These are phyloP conservation scores for Cyberlindnera japonica DNA, from an alignment of 805 yeast genomes.

Conservation along the genomic window DNA sequence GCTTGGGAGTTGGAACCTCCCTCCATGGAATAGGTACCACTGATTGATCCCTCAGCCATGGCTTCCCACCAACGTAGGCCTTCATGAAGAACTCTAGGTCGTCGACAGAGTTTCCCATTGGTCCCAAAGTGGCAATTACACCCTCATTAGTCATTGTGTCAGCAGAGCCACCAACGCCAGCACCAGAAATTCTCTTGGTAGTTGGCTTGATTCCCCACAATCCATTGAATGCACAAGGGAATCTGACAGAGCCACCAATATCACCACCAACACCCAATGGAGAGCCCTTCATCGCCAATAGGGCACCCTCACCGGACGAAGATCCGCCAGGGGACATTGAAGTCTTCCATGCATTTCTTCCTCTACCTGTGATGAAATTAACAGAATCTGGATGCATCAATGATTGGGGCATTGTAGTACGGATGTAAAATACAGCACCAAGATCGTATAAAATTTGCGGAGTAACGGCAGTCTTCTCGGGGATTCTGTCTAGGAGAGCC, in stretches of 20 bases:
- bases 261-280: slow-evolving; percentile 63
- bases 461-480: slow-evolving; percentile 41
- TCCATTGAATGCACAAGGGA: slow-evolving; percentile 64
- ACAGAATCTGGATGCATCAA: slow-evolving; percentile 65
- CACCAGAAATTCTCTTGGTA: slow-evolving; percentile 44
- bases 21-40: slow-evolving; percentile 39
- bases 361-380: slow-evolving; percentile 54
- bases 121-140: slow-evolving; percentile 66
- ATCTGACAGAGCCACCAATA: slow-evolving; percentile 67
- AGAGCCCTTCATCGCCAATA: slow-evolving; percentile 54
- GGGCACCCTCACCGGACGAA: slow-evolving; percentile 67
- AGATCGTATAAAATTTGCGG: slow-evolving; percentile 33
- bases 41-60: slow-evolving; percentile 42
- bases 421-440: slow-evolving; percentile 53
- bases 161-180: slow-evolving; percentile 25
- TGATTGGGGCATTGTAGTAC: slow-evolving; percentile 66
- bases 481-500: slow-evolving; percentile 25
- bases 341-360: slow-evolving; percentile 55
- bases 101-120: slow-evolving; percentile 56
- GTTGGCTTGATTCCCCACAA: slow-evolving; percentile 58
- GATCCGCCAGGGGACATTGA: slow-evolving; percentile 66
- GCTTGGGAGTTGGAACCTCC: slow-evolving; percentile 31
- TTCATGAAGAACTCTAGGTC: slow-evolving; percentile 68
- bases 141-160: slow-evolving; percentile 40
- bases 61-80: slow-evolving; percentile 41